Percentiles rank a stretch among this genome's conserved stretches.
Evolutionary conservation across 2,329 filamentous ascomycete genomes (phyloP).

Genomic region (Fusarium burgessii): DNA sequence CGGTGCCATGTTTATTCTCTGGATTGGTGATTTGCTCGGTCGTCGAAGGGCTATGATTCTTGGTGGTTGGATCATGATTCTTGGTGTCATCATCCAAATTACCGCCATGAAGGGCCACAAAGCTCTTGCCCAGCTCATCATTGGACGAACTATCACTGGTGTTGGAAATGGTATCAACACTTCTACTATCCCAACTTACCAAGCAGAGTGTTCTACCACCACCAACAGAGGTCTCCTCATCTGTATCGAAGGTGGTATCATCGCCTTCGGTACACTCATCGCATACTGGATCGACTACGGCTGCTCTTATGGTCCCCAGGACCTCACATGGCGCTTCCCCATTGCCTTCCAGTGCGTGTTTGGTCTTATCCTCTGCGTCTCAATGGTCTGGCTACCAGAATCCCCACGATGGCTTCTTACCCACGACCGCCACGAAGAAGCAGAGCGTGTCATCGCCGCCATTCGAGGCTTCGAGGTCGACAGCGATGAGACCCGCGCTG

Average conservation of each 20-base stretch:
- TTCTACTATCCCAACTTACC: slow-evolving; percentile 67
- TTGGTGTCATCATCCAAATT: slow-evolving; percentile 71
- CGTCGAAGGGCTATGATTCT: slow-evolving; percentile 66
- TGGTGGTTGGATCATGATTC: slow-evolving; percentile 68
- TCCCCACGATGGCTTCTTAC: slow-evolving; percentile 60
- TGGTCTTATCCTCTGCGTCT: slow-evolving; percentile 56
- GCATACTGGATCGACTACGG: slow-evolving; percentile 60
- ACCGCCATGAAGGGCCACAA: slow-evolving; percentile 53
- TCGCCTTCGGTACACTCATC: slow-evolving; percentile 57
- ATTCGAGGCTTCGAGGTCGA: slow-evolving; percentile 58
- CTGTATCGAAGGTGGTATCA: slow-evolving; percentile 60
- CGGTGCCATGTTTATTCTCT: slow-evolving; percentile 62
- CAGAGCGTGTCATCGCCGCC: slow-evolving; percentile 46
- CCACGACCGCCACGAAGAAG: slow-evolving; percentile 61
- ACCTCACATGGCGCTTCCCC: slow-evolving; percentile 67
- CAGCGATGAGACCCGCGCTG: slow-evolving; percentile 66
- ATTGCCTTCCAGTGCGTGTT: slow-evolving; percentile 59
- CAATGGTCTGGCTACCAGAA: slow-evolving; percentile 61
- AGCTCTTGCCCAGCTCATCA: slow-evolving; percentile 62
- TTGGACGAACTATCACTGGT: slow-evolving; percentile 64
- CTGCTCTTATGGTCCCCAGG: slow-evolving; percentile 56
- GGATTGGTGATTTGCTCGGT: slow-evolving; percentile 65
- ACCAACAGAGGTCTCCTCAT: slow-evolving; percentile 66
- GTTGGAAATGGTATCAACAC: slow-evolving; percentile 63
- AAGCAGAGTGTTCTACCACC: slow-evolving; percentile 65